Conservation (phyloP, 2,329 filamentous ascomycete species). For the Calonectria honghensis region DNA sequence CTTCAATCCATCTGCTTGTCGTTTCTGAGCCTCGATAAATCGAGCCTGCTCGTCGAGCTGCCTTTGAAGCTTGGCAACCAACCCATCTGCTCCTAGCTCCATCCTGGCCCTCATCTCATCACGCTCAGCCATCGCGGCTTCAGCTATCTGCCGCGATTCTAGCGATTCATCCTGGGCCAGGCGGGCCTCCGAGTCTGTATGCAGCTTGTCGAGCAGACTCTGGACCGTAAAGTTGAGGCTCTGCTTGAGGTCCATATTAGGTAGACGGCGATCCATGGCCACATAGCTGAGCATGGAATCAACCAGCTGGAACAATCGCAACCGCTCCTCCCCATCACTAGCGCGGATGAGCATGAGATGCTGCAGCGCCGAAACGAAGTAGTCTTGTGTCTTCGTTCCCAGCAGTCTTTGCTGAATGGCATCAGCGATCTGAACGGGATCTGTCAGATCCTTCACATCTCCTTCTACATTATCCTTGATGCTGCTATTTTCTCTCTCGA, state of each 20-base stretch:
- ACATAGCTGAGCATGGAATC: conserved; percentile 99
- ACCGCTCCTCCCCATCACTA: conserved; percentile 91
- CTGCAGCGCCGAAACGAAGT: conserved; percentile 96
- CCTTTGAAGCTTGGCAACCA: conserved; percentile 94
- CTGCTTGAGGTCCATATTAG: conserved; percentile 98
- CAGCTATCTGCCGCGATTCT: conserved; percentile 93
- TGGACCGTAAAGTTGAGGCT: conserved; percentile 98
- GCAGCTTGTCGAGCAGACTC: conserved; percentile 93
- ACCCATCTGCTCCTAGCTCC: conserved; percentile 92
- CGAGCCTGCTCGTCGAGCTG: conserved; percentile 94
- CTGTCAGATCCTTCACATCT: conserved; percentile 92
- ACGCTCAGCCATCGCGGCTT: conserved; percentile 95
- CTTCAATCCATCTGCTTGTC: conserved; percentile 91
- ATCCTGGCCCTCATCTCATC: conserved; percentile 95
- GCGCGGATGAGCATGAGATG: conserved; percentile 95
- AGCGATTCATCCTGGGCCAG: conserved; percentile 94
- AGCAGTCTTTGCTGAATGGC: conserved; percentile 91
- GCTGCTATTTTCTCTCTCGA: conserved; percentile 92
- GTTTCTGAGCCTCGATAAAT: conserved; percentile 90
- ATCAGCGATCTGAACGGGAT: conserved; percentile 94
- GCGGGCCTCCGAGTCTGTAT: conserved; percentile 95
- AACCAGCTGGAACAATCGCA: conserved; percentile 97
- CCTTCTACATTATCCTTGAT: conserved; percentile 91
- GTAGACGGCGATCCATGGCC: conserved; percentile 95
- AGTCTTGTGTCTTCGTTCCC: conserved; percentile 91